Base-by-base conservation (phyloP, 257 asterid genomes). In the Ophiorrhiza pumila region DNA sequence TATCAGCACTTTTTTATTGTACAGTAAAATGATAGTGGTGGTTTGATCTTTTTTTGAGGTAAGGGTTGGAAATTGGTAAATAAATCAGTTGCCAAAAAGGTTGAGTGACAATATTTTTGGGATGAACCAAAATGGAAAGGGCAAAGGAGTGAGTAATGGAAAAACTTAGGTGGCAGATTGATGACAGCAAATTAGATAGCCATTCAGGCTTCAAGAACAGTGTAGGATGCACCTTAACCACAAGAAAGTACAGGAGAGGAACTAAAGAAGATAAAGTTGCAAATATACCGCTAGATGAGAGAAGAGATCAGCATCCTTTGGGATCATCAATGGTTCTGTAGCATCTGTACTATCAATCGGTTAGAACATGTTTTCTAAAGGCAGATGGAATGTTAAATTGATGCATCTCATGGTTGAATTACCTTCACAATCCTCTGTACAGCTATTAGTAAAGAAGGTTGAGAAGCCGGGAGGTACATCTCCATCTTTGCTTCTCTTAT, bases 221-320 rank as follows among this genome's bases (percentile, higher is more conserved):
- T 55, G 31, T 31, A 55, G 13, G 60, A 55, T 55, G 32, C 34
- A 7, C 32, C 17, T 55, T 3, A 49, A 49, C 20, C n/a, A 11
- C 29, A 37, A 23, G 72, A 39, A 56, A 35, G 9, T n/a, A 34
- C 17, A 61, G 23, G 27, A 32, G 41, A 31, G 11, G 47, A 32
- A 35, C n/a, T 1, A 13, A 14, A 39, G 25, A 11, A 17, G 8
- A 47, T 45, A 47, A 62, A 68, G 10, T 14, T 61, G 23, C 56
- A 69, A 1, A 27, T 53, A 37, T 63, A 42, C 74, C 73, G 35
- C 62, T 23, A 68, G 57, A 29, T 55, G 37, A 29, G 50, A 56
- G 23, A 52, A 35, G 18, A 27, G 72, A n/a, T 34, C 72, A 68
- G 47, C n/a, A 29, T 78, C 72, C 56, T 22, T 29, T 8, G 65